phyloP scores from a whole-genome alignment of 805 yeast species.

The Zygoascus flipseniorum region DNA sequence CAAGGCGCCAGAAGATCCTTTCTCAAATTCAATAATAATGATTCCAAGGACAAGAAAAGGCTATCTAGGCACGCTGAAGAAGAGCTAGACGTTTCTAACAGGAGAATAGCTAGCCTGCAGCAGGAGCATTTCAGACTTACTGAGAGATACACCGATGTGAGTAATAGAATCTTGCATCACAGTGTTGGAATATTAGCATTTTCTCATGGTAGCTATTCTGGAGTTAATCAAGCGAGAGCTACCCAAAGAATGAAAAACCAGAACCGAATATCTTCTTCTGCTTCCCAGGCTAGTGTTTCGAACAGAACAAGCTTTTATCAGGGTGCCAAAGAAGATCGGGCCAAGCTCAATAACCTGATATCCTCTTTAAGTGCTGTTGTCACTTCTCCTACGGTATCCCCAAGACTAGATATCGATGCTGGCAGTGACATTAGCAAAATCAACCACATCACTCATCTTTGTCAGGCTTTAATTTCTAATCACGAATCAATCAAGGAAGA shows the following conservation, averaged over 20 bases:
- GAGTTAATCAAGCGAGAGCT: conserved; percentile 1
- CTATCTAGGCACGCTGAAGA: conserved; percentile 19
- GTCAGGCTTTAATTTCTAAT: conserved; percentile 5
- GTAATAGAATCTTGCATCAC: conserved; percentile 13
- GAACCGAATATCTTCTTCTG: not conserved
- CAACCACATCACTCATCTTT: not conserved
- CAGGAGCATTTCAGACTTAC: conserved; percentile 9
- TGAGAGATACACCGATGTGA: conserved; percentile 9
- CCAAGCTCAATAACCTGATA: conserved; percentile 2
- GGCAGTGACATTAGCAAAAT: not conserved
- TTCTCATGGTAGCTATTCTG: conserved; percentile 7
- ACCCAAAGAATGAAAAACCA: conserved; percentile 12
- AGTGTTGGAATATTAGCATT: conserved; percentile 18
- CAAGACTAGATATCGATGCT: not conserved
- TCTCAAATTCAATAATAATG: not conserved
- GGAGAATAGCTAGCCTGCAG: conserved; percentile 12
- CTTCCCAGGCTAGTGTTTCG: not conserved
- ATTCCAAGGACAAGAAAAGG: conserved; percentile 12
- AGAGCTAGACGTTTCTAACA: conserved; percentile 17
- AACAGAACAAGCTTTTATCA: not conserved
- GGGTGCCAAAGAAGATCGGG: not conserved
- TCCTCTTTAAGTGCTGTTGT: not conserved
- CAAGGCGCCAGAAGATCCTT: conserved; percentile 1
- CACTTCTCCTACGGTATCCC: not conserved
- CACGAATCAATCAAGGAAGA: conserved; percentile 2